Evolutionary conservation across 2,329 filamentous ascomycete species (phyloP).

Genomic region (Talaromyces sp.): DNA sequence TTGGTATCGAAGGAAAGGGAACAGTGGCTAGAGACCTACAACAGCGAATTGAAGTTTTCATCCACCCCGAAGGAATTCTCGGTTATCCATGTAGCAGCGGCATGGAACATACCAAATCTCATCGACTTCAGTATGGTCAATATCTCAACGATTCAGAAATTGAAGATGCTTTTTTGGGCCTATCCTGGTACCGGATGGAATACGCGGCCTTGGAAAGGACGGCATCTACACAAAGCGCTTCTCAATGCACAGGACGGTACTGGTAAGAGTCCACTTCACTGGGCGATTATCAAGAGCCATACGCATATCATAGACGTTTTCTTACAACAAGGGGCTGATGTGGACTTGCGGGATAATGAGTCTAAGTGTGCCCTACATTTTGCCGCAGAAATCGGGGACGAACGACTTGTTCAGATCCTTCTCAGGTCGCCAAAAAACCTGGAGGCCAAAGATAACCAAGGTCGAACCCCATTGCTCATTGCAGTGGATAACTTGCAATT

Average conservation of each 20-base stretch:
- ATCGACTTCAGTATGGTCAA: conserved; percentile 2
- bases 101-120: conserved; percentile 11
- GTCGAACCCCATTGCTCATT: background rate
- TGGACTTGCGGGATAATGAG: background rate
- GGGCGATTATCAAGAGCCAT: background rate
- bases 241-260: background rate
- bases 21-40: background rate
- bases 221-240: no score
- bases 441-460: background rate
- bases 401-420: background rate
- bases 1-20: background rate
- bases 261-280: background rate
- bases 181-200: background rate
- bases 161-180: background rate
- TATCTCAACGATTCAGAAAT: background rate
- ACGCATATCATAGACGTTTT: background rate
- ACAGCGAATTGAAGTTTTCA: no score
- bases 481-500: background rate
- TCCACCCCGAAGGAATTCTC: background rate
- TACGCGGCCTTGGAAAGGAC: background rate
- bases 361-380: background rate
- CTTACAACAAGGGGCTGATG: background rate
- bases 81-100: conserved; percentile 13
- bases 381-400: background rate
- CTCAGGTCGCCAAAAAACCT: background rate